These are phyloP conservation scores for Xylona heveae DNA, from an alignment of 495 filamentous ascomycete genomes.

Conservation along the genomic window DNA sequence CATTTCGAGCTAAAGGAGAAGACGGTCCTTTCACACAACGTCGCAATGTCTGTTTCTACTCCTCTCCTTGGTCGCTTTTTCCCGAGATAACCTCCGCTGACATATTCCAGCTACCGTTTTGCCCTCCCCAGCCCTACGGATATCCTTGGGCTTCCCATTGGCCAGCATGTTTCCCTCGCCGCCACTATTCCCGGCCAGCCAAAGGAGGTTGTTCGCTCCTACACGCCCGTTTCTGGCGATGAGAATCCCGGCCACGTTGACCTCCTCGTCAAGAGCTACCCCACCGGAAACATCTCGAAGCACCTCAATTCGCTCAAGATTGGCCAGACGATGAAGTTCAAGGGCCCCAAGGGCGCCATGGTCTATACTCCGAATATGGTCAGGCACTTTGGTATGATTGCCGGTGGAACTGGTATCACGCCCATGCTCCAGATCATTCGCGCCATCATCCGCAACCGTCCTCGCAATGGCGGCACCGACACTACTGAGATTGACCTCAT, in stretches of 20 bases:
- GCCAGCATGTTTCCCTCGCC: conserved; percentile 92
- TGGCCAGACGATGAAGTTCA: conserved; percentile 72
- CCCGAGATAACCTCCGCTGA: conserved; percentile 7
- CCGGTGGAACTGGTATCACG: conserved; percentile 92
- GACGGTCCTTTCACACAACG: conserved; percentile 87
- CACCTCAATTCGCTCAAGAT: conserved; percentile 65
- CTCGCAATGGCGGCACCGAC: conserved; percentile 45
- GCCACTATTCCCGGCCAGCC: conserved; percentile 51
- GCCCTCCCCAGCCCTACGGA: conserved; percentile 48
- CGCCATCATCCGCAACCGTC: conserved; percentile 68
- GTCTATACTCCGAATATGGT: conserved; percentile 92
- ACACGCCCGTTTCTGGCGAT: conserved; percentile 91
- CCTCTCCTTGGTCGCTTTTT: not conserved
- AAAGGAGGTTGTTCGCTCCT: conserved; percentile 86
- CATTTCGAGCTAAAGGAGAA: conserved; percentile 78
- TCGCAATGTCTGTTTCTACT: conserved; percentile 46
- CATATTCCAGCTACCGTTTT: conserved; percentile 58
- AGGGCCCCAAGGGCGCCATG: conserved; percentile 90
- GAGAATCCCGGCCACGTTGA: conserved; percentile 87
- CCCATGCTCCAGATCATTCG: conserved; percentile 92
- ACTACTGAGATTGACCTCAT: conserved; percentile 78
- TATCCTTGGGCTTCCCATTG: conserved; percentile 90
- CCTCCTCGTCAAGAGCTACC: conserved; percentile 92
- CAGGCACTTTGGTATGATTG: conserved; percentile 88
- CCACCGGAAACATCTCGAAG: conserved; percentile 86